Conservation (phyloP, 495 filamentous ascomycete species). For the Aspergillus affinis region DNA sequence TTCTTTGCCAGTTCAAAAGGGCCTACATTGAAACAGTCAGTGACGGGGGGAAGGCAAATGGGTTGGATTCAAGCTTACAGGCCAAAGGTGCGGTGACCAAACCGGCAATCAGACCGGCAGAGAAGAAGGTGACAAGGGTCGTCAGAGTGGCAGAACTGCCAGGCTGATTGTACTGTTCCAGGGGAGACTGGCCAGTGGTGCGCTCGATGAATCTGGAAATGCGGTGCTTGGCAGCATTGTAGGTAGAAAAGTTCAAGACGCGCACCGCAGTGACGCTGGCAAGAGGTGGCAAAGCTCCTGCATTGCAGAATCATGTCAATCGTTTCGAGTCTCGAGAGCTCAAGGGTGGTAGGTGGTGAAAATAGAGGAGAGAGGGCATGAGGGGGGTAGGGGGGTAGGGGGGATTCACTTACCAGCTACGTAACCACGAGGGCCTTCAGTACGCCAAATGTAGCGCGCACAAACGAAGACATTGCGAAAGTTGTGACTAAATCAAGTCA, state of each 20-base stretch:
- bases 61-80: constrained; percentile 57
- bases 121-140: constrained; percentile 72
- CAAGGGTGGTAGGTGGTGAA: background rate
- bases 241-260: constrained; percentile 90
- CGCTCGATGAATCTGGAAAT: constrained; percentile 53
- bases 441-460: constrained; percentile 44
- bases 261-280: constrained; percentile 85
- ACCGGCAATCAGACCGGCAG: constrained; percentile 76
- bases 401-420: constrained; percentile 39
- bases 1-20: constrained; percentile 95
- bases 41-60: background rate
- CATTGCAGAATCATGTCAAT: constrained; percentile 8
- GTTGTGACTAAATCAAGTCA: constrained; percentile 36
- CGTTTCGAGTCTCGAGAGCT: background rate
- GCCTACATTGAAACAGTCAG: constrained; percentile 46
- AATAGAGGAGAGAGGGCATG: too few species aligned
- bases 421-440: constrained; percentile 48
- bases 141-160: constrained; percentile 68
- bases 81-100: constrained; percentile 79
- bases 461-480: constrained; percentile 44
- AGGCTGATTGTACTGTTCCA: constrained; percentile 66
- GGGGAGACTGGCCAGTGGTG: constrained; percentile 66
- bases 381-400: too few species aligned
- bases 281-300: constrained; percentile 77
- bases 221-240: constrained; percentile 77